Evolutionary conservation across 257 asterid genomes (phyloP), one percentile per base, ranked within the genome.

Genomic region (Ophiorrhiza pumila): DNA sequence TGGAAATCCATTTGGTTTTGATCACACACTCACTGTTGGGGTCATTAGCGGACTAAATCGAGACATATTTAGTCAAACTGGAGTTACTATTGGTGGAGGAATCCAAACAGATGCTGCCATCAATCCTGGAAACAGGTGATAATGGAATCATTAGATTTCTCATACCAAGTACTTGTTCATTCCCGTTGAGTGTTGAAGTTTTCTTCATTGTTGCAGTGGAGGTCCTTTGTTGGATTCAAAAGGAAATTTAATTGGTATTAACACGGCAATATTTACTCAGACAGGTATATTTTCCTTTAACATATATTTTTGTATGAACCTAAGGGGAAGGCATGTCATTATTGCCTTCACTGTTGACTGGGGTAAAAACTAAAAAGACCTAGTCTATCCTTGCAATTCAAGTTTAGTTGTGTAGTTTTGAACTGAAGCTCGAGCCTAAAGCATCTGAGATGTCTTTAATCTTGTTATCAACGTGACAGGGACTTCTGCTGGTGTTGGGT

Each of bases 71-170:
- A 91, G 97, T 84, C 96, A 90, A 88, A 78, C 97, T 68, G 97
- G 99, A 73, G 97, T 94, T 67, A 94, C 99, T 5, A 90, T 94
- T 42, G 95, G 97, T 65, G 99, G 97, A 67, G 97, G 99, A 58
- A 87, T 94, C 69, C 99, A 94, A 83, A 94, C 99, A 61, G 99
- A 94, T 81, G 99, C 99, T 71, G 95, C 99, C 69, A 94, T 94
- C 78, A 94, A 94, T 80, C 99, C 99, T 59, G 99, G 99, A 75
- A 94, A 94, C 91, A 93, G 98, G 98, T 93, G 43, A 43, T 47
- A 13, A 27, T 37, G 18, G 65, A 9, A 13, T 17, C 55, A 27
- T 35, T 39, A 23, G 12, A 63, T 23, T 34, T 22, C 9, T 29
- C 34, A 8, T 34, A 31, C 58, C 13, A 66, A 27, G 31, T 64